Evolutionary conservation across 2,329 filamentous ascomycete species (phyloP).

Genomic region (Arachnomyces sp.): DNA sequence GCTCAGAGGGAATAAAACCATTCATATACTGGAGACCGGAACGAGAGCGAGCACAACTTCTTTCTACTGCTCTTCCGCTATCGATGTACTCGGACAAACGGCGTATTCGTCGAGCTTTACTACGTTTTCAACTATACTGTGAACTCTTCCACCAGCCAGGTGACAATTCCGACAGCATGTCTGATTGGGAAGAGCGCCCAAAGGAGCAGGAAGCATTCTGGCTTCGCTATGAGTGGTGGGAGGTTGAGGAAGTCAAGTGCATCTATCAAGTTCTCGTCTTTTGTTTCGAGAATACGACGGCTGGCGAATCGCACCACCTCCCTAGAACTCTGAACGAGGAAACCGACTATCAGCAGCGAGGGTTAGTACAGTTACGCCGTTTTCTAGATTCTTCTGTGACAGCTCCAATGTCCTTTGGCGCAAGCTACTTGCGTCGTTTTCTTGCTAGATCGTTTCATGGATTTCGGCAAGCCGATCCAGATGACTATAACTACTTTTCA

Average conservation of each 20-base stretch:
- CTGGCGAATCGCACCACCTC: too few species aligned
- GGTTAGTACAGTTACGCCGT: background rate
- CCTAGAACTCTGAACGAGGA: background rate
- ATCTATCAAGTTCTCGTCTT: constrained; percentile 3
- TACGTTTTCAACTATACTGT: constrained; percentile 3
- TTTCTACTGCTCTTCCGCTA: too few species aligned
- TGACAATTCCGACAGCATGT: background rate
- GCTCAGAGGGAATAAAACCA: too few species aligned
- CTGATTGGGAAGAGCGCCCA: constrained; percentile 2
- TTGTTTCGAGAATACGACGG: background rate
- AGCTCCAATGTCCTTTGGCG: background rate
- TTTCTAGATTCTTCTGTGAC: background rate
- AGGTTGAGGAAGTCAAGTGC: constrained; percentile 6
- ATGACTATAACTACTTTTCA: background rate
- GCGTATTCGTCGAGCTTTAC: background rate
- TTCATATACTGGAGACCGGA: too few species aligned
- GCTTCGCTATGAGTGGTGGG: constrained; percentile 1
- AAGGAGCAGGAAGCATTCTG: constrained; percentile 2
- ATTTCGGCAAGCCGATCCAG: background rate
- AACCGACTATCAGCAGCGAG: background rate
- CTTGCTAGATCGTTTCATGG: background rate
- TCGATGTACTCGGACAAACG: too few species aligned
- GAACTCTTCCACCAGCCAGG: background rate
- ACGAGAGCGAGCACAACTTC: too few species aligned
- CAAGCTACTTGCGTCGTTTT: constrained; percentile 1